These are phyloP conservation scores for Metschnikowia similis DNA, from an alignment of 805 yeast species.

Conservation along the genomic window DNA sequence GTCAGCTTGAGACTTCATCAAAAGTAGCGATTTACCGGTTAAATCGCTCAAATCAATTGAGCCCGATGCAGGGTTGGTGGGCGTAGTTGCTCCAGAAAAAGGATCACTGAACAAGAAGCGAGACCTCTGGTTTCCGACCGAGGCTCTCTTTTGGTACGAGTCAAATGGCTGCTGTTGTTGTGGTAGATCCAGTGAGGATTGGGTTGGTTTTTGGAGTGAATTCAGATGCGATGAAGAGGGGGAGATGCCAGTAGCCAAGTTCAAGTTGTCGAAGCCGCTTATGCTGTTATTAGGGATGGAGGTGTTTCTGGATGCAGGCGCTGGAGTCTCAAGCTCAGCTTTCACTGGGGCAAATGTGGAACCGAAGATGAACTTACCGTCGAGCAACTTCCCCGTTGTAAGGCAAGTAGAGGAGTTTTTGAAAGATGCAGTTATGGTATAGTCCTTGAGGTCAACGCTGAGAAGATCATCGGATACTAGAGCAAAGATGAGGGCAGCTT, in stretches of 20 bases:
- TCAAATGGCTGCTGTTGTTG: slow-evolving; percentile 19
- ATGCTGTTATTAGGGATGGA: slow-evolving; percentile 9
- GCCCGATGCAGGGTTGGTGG: slow-evolving; percentile 16
- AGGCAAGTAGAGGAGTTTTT: slow-evolving; percentile 36
- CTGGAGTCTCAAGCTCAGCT: slow-evolving; percentile 30
- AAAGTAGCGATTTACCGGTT: slow-evolving; percentile 39
- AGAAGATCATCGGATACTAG: slow-evolving; percentile 59
- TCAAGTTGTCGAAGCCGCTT: slow-evolving; percentile 22
- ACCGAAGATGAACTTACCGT: slow-evolving; percentile 39
- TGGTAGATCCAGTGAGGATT: slow-evolving; percentile 1
- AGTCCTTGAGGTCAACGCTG: slow-evolving; percentile 44
- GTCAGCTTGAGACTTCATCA: slow-evolving; percentile 45
- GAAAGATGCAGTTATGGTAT: slow-evolving; percentile 32
- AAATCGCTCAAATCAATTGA: slow-evolving; percentile 33
- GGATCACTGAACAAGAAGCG: slow-evolving; percentile 70
- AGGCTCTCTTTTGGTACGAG: slow-evolving; percentile 45
- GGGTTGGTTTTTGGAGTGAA: slow-evolving; percentile 7
- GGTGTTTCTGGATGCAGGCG: slow-evolving; percentile 15
- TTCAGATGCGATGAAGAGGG: slow-evolving; percentile 26
- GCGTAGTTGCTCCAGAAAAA: slow-evolving; percentile 21
- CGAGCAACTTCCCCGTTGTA: slow-evolving; percentile 37
- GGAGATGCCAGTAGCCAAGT: slow-evolving; percentile 28
- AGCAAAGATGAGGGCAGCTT: slow-evolving; percentile 63
- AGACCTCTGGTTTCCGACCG: slow-evolving; percentile 57
- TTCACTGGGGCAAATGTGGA: slow-evolving; percentile 31